A percentile compares a stretch with the other conserved stretches of the same genome.
Evolutionary conservation across 169 alveolate genomes (phyloP).

Genomic region (Cryptosporidium bovis): DNA sequence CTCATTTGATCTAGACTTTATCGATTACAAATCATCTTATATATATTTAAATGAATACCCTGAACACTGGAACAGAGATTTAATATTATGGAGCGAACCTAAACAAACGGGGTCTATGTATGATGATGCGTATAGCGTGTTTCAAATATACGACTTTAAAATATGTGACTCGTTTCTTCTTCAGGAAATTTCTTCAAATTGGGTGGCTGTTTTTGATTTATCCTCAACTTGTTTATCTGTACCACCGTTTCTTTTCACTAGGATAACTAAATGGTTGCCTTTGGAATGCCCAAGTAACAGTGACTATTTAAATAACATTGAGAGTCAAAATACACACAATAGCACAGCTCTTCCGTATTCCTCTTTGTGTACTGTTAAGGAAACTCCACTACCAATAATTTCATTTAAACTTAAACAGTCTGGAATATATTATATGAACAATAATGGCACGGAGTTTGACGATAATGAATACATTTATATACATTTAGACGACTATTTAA

Average conservation of each 20-base stretch:
- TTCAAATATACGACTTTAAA: slow-evolving; percentile 42
- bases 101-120: slow-evolving; percentile 52
- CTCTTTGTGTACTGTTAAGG: slow-evolving; percentile 28
- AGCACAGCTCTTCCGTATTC: slow-evolving; percentile 8
- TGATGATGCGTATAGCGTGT: slow-evolving; percentile 45
- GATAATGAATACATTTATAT: slow-evolving; percentile 7
- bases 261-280: slow-evolving; percentile 40
- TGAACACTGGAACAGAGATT: slow-evolving; percentile 11
- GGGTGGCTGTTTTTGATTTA: slow-evolving; percentile 65
- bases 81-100: slow-evolving; percentile 56
- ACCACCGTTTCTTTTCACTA: slow-evolving; percentile 37
- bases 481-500: slow-evolving; percentile 25
- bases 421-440: not conserved
- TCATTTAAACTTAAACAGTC: slow-evolving; percentile 22
- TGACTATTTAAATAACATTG: not conserved
- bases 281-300: slow-evolving; percentile 18
- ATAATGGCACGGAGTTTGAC: not conserved
- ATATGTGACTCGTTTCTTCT: slow-evolving; percentile 7
- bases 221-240: slow-evolving; percentile 63
- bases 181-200: slow-evolving; percentile 31
- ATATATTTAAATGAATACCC: slow-evolving; percentile 14
- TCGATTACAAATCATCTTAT: slow-evolving; percentile 1
- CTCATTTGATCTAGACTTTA: slow-evolving; percentile 42
- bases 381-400: slow-evolving; percentile 33
- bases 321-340: not conserved